phyloP scores from a whole-genome alignment of 768 basidiomycete genomes.

The Suillus weaverae region DNA sequence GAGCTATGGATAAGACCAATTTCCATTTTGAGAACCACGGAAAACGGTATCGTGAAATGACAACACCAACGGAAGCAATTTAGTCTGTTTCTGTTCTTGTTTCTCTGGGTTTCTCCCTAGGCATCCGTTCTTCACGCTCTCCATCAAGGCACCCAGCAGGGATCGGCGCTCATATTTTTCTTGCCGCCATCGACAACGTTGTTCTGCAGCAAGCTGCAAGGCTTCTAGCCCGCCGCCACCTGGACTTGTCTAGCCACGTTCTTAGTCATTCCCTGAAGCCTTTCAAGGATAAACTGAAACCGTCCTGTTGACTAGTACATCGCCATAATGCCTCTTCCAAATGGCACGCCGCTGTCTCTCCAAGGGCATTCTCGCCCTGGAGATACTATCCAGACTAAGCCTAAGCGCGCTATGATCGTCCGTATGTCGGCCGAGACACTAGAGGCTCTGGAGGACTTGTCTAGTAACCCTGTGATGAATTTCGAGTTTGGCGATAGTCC shows the following conservation, averaged over 20 bases:
- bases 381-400: slow-evolving; percentile 55
- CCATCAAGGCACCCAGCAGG: slow-evolving; percentile 1
- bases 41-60: slow-evolving; percentile 3
- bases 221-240: slow-evolving; percentile 1
- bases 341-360: slow-evolving; percentile 52
- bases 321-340: slow-evolving; percentile 65
- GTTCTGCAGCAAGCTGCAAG: slow-evolving; percentile 1
- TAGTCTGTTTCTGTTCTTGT: slow-evolving; percentile 7
- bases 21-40: slow-evolving; percentile 7
- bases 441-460: slow-evolving; percentile 57
- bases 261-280: neutral
- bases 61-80: slow-evolving; percentile 8
- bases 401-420: slow-evolving; percentile 74
- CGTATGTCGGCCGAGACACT: slow-evolving; percentile 73
- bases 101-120: slow-evolving; percentile 7
- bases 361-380: slow-evolving; percentile 57
- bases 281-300: neutral
- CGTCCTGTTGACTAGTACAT: neutral
- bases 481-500: slow-evolving; percentile 64
- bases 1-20: slow-evolving; percentile 3
- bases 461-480: slow-evolving; percentile 47
- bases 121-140: neutral
- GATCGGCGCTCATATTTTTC: neutral
- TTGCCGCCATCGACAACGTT: slow-evolving; percentile 1
- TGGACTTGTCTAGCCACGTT: slow-evolving; percentile 4